These are phyloP conservation scores for Solanum peruvianum DNA, from an alignment of 257 asterid genomes.

Conservation along the genomic window DNA sequence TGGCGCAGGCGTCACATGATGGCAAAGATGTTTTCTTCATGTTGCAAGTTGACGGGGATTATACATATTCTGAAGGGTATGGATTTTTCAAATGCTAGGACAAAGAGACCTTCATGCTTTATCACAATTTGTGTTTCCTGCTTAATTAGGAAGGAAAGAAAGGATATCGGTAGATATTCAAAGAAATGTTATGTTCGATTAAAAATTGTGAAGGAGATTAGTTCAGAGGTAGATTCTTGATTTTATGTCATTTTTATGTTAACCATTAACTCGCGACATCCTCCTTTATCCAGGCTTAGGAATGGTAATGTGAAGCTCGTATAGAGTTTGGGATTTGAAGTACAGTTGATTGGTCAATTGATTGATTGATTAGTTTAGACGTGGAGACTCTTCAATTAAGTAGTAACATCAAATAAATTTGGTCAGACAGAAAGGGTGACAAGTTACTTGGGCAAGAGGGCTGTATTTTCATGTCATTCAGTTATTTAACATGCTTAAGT, in stretches of 20 bases:
- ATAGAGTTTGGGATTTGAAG: neutral
- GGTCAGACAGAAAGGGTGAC: neutral
- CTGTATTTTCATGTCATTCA: neutral
- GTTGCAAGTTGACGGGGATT: slow-evolving; percentile 49
- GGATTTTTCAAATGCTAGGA: neutral
- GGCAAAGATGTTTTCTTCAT: slow-evolving; percentile 48
- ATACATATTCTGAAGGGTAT: slow-evolving; percentile 49
- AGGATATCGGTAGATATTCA: neutral
- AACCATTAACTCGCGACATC: neutral
- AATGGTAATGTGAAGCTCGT: neutral
- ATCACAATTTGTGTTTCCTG: neutral
- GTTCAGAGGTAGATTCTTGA: neutral
- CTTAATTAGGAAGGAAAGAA: neutral
- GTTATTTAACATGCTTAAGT: neutral
- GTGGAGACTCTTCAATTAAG: neutral
- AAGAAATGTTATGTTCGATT: neutral
- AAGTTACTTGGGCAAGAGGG: neutral
- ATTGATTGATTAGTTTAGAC: neutral
- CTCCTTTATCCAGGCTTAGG: neutral
- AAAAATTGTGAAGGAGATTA: neutral
- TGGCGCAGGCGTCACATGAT: slow-evolving; percentile 46
- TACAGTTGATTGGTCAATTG: neutral
- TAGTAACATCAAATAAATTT: neutral
- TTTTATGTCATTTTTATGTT: neutral
- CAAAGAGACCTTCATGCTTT: neutral